A percentile compares a stretch with the other conserved stretches of the same genome.
These are phyloP conservation scores for Xylariaceae sp. DNA, from an alignment of 2,329 filamentous ascomycete genomes.

Conservation along the genomic window DNA sequence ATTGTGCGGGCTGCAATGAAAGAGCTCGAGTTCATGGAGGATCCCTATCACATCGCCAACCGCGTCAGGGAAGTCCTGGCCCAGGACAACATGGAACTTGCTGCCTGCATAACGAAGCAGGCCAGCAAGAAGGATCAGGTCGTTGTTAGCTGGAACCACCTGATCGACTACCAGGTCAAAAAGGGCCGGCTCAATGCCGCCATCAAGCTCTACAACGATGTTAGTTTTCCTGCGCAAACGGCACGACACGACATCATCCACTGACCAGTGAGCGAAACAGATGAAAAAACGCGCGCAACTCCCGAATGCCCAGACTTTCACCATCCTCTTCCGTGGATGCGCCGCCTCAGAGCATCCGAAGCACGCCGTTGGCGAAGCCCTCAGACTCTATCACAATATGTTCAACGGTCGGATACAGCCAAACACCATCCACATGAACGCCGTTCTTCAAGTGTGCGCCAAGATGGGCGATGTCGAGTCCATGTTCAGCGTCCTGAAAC, in stretches of 20 bases:
- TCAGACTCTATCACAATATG: slow-evolving; percentile 74
- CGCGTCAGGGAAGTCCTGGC: slow-evolving; percentile 58
- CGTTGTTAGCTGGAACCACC: slow-evolving; percentile 79
- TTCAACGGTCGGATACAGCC: slow-evolving; percentile 60
- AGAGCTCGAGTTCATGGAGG: slow-evolving; percentile 58
- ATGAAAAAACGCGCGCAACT: slow-evolving; percentile 91
- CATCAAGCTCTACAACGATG: slow-evolving; percentile 80
- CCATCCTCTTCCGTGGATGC: slow-evolving; percentile 73
- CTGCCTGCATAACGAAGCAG: slow-evolving; percentile 60
- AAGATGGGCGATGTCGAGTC: slow-evolving; percentile 70
- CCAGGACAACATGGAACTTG: slow-evolving; percentile 58
- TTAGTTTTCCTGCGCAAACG: slow-evolving; percentile 39
- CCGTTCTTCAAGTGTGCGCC: slow-evolving; percentile 76
- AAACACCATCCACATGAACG: slow-evolving; percentile 80
- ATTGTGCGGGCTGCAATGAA: slow-evolving; percentile 40
- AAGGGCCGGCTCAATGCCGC: slow-evolving; percentile 57
- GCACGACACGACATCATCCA: slow-evolving; percentile 2
- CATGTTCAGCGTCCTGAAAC: slow-evolving; percentile 68
- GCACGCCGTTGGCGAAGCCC: slow-evolving; percentile 60
- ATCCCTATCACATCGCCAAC: slow-evolving; percentile 67
- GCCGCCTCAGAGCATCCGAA: slow-evolving; percentile 53
- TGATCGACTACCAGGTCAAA: slow-evolving; percentile 67
- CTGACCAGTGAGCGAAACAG: slow-evolving; percentile 38
- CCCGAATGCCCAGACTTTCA: slow-evolving; percentile 79
- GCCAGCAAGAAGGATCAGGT: slow-evolving; percentile 62